Base-by-base conservation (phyloP, 208 protist species). In the Trichomonas vaginalis region DNA sequence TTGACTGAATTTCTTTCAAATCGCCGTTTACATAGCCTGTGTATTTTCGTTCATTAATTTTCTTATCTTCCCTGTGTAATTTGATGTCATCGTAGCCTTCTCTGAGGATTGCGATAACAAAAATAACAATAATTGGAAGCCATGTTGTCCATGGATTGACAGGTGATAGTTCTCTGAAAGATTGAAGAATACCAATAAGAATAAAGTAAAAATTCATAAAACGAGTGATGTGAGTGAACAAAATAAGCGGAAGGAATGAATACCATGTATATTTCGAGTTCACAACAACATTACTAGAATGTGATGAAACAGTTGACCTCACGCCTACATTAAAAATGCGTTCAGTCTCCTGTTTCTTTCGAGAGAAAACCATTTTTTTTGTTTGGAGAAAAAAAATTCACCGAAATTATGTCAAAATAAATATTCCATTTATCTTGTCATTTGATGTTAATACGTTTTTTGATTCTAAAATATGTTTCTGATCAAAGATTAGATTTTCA, bases 1-100 rank as follows among this genome's bases (percentile, higher is more conserved):
- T 32, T 40, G 51, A 95, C 48, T 49, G 46, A 39, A 95, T 95
- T 23, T 37, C 4, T 79, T 32, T 37, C 46, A 14, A 0, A 45
- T 37, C 6, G 0, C 83, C 39, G n/a, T 86, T 35, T 42, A 12
- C 27, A 42, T 62, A 45, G 15, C 39, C 56, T 40, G 9, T 40
- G 15, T 95, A 56, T 95, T 51, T 51, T 23, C 32, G 32, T 6
- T 32, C 1, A 32, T 95, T 95, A 32, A 70, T 45, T 95, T 27
- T 12, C 4, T 35, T 70, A 39, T 95, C 88, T 23, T 48, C 45
- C 1, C 40, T 4, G 27, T 62, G 46, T 46, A 40, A 12, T 95
- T 95, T 51, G 9, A 83, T 39, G 39, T 96, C 96, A 56, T 96
- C 96, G 48, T 95, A 95, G 0, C 39, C 86, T 83, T 96, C 96